phyloP scores from a whole-genome alignment of 2,329 filamentous ascomycete species.

The Lachnellula subtilissima region DNA sequence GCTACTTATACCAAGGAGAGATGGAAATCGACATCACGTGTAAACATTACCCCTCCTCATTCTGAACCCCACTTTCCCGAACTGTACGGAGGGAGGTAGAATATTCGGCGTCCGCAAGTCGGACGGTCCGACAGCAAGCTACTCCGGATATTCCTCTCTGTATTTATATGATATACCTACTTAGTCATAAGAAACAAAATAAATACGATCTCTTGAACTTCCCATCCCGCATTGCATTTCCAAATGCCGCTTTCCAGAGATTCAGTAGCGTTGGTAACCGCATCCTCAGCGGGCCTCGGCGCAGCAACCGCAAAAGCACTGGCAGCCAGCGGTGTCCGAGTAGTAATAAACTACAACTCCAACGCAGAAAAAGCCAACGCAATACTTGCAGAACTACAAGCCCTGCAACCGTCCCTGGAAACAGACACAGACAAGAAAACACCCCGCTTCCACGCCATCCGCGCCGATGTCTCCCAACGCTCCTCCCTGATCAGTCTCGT shows the following conservation, averaged over 20 bases:
- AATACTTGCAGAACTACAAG: constrained; percentile 51
- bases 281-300: constrained; percentile 62
- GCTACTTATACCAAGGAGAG: no score
- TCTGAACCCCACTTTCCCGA: neutral
- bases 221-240: neutral
- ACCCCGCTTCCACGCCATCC: constrained; percentile 44
- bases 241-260: neutral
- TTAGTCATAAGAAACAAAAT: no score
- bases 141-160: no score
- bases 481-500: constrained; percentile 57
- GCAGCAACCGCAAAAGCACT: constrained; percentile 64
- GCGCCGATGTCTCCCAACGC: constrained; percentile 61
- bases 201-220: no score
- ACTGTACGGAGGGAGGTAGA: neutral
- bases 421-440: constrained; percentile 10
- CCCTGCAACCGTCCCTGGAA: constrained; percentile 35
- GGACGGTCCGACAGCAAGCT: no score
- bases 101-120: no score
- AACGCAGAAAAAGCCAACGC: constrained; percentile 54
- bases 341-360: constrained; percentile 70
- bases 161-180: no score
- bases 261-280: constrained; percentile 42
- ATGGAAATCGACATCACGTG: neutral
- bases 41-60: neutral
- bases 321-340: constrained; percentile 60